phyloP scores from a whole-genome alignment of 2,329 filamentous ascomycete genomes.

The Gnomoniopsis smithogilvyi region DNA sequence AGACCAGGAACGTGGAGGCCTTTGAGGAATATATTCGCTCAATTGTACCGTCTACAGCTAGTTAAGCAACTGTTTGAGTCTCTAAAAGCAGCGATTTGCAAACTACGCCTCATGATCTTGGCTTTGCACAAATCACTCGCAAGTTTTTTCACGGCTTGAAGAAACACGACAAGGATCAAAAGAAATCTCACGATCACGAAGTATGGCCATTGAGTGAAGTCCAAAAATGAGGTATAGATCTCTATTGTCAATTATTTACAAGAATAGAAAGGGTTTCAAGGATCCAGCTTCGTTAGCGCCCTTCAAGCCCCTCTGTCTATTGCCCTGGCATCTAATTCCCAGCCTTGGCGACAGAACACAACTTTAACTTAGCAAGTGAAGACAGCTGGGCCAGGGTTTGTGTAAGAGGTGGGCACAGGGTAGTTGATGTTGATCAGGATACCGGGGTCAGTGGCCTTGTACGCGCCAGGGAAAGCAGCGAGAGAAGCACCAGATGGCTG shows the following conservation, averaged over 20 bases:
- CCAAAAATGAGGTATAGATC: too few relatives aligned
- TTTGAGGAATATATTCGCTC: conserved; percentile 9
- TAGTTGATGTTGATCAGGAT: conserved; percentile 25
- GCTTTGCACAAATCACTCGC: too few relatives aligned
- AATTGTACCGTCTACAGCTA: neutral
- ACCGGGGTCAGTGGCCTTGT: conserved; percentile 22
- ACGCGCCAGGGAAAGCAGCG: conserved; percentile 22
- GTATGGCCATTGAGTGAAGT: too few relatives aligned
- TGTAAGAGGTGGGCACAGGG: conserved; percentile 22
- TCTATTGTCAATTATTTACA: too few relatives aligned
- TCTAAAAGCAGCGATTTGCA: neutral
- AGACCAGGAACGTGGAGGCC: conserved; percentile 20
- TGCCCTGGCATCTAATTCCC: neutral
- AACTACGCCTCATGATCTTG: too few relatives aligned
- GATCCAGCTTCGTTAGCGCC: too few relatives aligned
- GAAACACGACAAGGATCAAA: too few relatives aligned
- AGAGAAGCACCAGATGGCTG: conserved; percentile 9
- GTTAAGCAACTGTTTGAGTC: neutral
- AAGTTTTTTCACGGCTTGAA: too few relatives aligned
- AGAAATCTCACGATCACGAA: too few relatives aligned
- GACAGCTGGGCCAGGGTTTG: conserved; percentile 17
- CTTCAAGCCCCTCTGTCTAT: too few relatives aligned
- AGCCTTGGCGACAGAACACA: too few relatives aligned
- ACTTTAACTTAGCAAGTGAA: conserved; percentile 5
- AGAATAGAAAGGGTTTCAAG: too few relatives aligned